Evolutionary conservation across 202 grass and related monocot genomes (phyloP), one percentile per base, ranked within the genome.

Genomic region (Carex sylvatica): DNA sequence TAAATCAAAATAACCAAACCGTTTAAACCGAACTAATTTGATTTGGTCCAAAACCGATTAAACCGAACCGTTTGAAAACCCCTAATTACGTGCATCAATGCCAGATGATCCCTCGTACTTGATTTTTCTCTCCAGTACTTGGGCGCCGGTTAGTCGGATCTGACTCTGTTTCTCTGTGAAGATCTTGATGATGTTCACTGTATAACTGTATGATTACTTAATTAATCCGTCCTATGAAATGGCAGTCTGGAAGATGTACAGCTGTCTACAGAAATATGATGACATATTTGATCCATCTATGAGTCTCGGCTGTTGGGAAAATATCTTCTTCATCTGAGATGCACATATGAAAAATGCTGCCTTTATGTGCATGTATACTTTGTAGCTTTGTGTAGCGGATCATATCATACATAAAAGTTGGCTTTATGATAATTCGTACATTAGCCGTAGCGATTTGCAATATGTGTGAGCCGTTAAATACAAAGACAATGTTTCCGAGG

Each of bases 261-360:
- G 9, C 13, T 42, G 65, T 9, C 9, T 70, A 70, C n/a, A 19
- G 1, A 19, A 10, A 42, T 44, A 11, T 22, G 8, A 1, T 70
- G 22, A 44, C 35, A 70, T 10, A 46, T 4, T 44, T 4, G 36
- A 44, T 70, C 36, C 22, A 49, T 49, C 7, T 18, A 53, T 3
- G 24, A 11, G 40, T 49, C 46, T 49, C 9, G 46, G 46, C 9
- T 75, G 26, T 10, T 6, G 23, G 15, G 0, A 36, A 77, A 77
- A 77, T 77, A 77, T 77, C 73, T 77, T 33, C 71, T 6, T 23
- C 22, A 49, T 9, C 71, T 75, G 12, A 31, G 73, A 74, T 76
- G 24, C 2, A 26, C 26, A 76, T 19, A 4, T 75, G n/a, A 76
- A 77, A 58, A 58, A 58, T 77, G 73, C 26, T 30, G 26, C 55